These are phyloP conservation scores for Psilocybe sp. DNA, from an alignment of 768 basidiomycete species.

Conservation along the genomic window DNA sequence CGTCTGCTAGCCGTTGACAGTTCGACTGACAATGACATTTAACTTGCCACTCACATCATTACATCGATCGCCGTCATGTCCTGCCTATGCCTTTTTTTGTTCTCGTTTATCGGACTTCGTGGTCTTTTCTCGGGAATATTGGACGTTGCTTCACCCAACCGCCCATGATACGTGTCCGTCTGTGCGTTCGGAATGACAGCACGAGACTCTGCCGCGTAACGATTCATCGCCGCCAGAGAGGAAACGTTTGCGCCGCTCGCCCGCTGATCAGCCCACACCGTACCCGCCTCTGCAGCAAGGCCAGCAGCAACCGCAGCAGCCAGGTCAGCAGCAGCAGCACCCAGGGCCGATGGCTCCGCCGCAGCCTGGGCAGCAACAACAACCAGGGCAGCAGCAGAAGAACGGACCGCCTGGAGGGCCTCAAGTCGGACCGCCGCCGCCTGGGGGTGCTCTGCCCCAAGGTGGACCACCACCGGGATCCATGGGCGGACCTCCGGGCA, in stretches of 20 bases:
- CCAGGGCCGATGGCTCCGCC: conserved; percentile 3
- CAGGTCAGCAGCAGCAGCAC: conserved; percentile 12
- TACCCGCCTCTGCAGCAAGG: conserved; percentile 5
- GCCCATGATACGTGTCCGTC: no score
- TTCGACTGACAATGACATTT: no score
- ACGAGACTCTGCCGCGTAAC: conserved; percentile 44
- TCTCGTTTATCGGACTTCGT: no score
- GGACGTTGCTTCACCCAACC: no score
- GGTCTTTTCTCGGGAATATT: no score
- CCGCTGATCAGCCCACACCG: conserved; percentile 39
- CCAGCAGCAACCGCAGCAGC: conserved; percentile 12
- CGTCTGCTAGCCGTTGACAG: no score
- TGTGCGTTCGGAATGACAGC: conserved; percentile 25
- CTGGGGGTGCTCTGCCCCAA: conserved; percentile 2
- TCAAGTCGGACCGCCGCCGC: not conserved
- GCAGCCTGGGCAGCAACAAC: conserved; percentile 8
- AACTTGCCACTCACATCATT: not conserved
- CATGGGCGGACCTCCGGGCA: conserved; percentile 4
- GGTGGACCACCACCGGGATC: conserved; percentile 1
- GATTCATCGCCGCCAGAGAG: conserved; percentile 57
- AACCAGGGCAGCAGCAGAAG: not conserved
- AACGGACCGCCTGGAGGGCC: no score
- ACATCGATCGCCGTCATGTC: not conserved
- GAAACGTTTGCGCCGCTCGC: conserved; percentile 52
- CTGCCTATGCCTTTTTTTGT: no score